phyloP scores from a whole-genome alignment of 768 basidiomycete species.

The Cystobasidium tubakii region DNA sequence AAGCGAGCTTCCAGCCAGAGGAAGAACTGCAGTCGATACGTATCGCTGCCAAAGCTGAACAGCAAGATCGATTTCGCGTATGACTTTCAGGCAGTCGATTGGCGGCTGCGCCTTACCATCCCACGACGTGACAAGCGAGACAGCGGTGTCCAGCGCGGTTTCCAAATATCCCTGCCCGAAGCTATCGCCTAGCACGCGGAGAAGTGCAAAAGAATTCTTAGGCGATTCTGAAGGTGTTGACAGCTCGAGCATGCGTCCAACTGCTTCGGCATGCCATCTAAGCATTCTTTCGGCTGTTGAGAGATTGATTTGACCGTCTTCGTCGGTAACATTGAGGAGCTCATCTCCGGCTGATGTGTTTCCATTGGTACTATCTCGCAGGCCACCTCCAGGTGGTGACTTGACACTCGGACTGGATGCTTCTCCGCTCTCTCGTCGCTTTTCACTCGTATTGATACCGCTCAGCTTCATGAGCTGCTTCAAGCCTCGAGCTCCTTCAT shows the following conservation, averaged over 20 bases:
- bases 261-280: slow-evolving; percentile 95
- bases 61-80: slow-evolving; percentile 73
- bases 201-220: slow-evolving; percentile 76
- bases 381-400: slow-evolving; percentile 42
- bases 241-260: slow-evolving; percentile 87
- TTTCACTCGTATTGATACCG: slow-evolving; percentile 55
- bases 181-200: slow-evolving; percentile 78
- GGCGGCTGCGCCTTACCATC: slow-evolving; percentile 77
- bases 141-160: slow-evolving; percentile 82
- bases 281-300: slow-evolving; percentile 81
- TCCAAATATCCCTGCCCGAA: slow-evolving; percentile 79
- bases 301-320: slow-evolving; percentile 73
- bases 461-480: slow-evolving; percentile 60
- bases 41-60: slow-evolving; percentile 98
- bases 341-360: slow-evolving; percentile 52
- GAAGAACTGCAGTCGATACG: slow-evolving; percentile 78
- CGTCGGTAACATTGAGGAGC: slow-evolving; percentile 60
- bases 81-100: slow-evolving; percentile 60
- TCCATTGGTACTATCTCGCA: background rate
- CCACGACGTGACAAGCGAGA: slow-evolving; percentile 63
- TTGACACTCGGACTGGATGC: background rate
- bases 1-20: slow-evolving; percentile 69
- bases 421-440: slow-evolving; percentile 29
- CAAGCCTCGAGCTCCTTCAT: slow-evolving; percentile 41
- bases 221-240: slow-evolving; percentile 73